Evolutionary conservation across 1,139 yeast genomes (phyloP), one percentile per base, ranked within the genome.

Genomic region (Geotrichum phurueaensis): DNA sequence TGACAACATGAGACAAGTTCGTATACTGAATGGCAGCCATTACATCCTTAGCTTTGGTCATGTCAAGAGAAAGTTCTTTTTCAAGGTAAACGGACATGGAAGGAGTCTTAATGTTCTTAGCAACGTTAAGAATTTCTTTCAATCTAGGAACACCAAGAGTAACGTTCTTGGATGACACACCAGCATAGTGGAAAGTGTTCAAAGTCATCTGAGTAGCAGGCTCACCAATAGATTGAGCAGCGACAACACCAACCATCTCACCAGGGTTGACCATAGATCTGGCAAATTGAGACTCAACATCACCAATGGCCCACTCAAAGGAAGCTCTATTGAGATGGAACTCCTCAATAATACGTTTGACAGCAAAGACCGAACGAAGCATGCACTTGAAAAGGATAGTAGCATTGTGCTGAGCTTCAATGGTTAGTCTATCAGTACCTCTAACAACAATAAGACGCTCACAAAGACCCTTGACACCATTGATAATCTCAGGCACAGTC

Each of bases 181-280:
- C 99, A 36, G 99, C 99, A 81, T 92, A 95, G 81, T 95, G 99
- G 96, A 95, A 95, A 69, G 99, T 94, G 74, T 94, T 94, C 78
- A 94, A 83, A 0, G 99, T 94, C 99, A 94, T 94, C 78, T 94
- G 99, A 31, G 99, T 94, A 31, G 99, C 99, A 58, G 99, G 99
- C 76, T 94, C 99, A 80, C 99, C 99, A 79, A 94, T 94, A 54
- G 97, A 91, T 79, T 94, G 99, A 1, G 99, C 99, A 60, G 99
- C 99, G 71, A 94, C 84, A 60, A 94, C 97, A 80, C 99, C 99
- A 63, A 95, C 99, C 99, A 94, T 94, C 75, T 94, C 99, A 81
- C 99, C 99, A 12, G 99, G 97, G 68, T 95, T 95, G 57, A 92
- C 99, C 71, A 91, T 80, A 3, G 98, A 87, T 75, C 88, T 89